Evolutionary conservation across 2,329 filamentous ascomycete genomes (phyloP).

Genomic region (Hirsutella minnesotensis): DNA sequence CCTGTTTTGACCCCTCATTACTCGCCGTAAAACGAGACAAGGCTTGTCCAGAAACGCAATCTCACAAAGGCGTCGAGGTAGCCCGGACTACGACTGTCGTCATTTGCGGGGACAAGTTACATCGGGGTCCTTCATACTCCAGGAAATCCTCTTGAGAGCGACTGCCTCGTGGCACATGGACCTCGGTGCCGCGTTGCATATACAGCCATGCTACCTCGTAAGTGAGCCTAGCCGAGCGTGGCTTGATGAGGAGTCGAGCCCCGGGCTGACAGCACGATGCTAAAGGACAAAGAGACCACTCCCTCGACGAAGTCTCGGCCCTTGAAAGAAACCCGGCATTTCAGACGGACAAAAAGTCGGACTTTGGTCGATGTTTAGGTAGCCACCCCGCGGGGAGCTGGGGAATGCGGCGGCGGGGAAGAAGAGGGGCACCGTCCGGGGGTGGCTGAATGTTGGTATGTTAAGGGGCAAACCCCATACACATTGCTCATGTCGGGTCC

Average conservation of each 20-base stretch:
- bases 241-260: no score
- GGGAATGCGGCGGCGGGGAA: not conserved
- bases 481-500: no score
- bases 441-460: not conserved
- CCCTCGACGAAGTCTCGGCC: no score
- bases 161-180: no score
- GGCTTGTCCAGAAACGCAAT: not conserved
- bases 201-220: no score
- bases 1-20: not conserved
- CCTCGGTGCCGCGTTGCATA: no score
- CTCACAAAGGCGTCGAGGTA: not conserved
- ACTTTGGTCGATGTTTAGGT: not conserved
- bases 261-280: no score
- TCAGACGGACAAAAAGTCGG: not conserved
- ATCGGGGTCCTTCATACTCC: no score
- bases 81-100: not conserved
- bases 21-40: not conserved
- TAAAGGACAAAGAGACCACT: no score
- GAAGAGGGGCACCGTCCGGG: not conserved
- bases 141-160: no score
- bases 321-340: not conserved
- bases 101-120: not conserved
- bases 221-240: no score
- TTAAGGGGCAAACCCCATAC: not conserved
- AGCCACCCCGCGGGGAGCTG: not conserved